phyloP scores from a whole-genome alignment of 331 rosid species.

The Dryas integrifolia region DNA sequence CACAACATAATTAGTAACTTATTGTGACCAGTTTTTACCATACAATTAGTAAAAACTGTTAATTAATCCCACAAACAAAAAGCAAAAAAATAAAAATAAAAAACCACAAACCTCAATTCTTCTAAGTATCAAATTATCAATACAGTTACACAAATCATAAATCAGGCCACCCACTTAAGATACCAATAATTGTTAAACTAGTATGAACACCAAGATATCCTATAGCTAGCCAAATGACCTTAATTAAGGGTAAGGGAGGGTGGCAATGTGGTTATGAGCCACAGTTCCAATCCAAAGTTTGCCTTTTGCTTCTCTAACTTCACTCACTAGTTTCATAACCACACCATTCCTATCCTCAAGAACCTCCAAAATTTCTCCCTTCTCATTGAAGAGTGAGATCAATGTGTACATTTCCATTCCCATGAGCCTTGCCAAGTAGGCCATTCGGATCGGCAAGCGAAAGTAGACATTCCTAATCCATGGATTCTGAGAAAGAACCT shows the following conservation, averaged over 20 bases:
- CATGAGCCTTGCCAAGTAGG: conserved; percentile 54
- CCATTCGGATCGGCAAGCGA: conserved; percentile 66
- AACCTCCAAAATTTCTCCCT: conserved; percentile 72
- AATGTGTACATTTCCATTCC: conserved; percentile 91
- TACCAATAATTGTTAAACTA: background rate
- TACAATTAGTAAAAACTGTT: too few species aligned
- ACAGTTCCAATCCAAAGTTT: conserved; percentile 96
- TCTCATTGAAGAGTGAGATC: conserved; percentile 50
- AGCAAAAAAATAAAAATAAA: background rate
- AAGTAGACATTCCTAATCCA: conserved; percentile 72
- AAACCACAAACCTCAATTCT: background rate
- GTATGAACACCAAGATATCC: background rate
- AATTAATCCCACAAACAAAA: background rate
- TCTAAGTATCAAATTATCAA: conserved; percentile 6
- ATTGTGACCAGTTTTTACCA: too few species aligned
- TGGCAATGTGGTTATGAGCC: conserved; percentile 88
- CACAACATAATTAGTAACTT: too few species aligned
- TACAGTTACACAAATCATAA: conserved; percentile 13
- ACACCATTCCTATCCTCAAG: conserved; percentile 64
- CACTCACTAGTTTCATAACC: conserved; percentile 84
- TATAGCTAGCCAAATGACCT: conserved; percentile 11
- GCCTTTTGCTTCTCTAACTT: conserved; percentile 67
- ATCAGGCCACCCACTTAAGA: conserved; percentile 3
- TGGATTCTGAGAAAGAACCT: conserved; percentile 67
- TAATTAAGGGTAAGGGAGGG: conserved; percentile 56